Conservation (phyloP, 1,139 yeast species). For the Candida sp. region DNA sequence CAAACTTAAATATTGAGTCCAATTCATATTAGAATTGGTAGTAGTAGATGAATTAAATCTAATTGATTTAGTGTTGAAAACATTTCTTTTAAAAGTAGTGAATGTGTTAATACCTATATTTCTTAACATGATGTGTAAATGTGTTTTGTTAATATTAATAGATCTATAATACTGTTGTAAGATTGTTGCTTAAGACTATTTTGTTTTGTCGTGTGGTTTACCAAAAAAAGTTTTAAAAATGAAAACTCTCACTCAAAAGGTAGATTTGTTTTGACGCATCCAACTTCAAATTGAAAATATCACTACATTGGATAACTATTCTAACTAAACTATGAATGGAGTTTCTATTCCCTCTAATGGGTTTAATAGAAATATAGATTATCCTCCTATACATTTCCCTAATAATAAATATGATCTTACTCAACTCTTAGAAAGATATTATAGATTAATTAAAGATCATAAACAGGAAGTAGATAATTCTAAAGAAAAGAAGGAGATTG, state of each 20-base stretch:
- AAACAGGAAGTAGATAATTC: constrained; percentile 6
- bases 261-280: no score
- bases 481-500: constrained; percentile 24
- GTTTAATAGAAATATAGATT: neutral
- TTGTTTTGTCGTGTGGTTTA: no score
- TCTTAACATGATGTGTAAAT: neutral
- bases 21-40: constrained; percentile 31
- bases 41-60: constrained; percentile 12
- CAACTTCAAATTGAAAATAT: no score
- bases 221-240: no score
- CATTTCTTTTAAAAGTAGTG: constrained; percentile 2
- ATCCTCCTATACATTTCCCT: constrained; percentile 17
- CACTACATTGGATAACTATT: no score
- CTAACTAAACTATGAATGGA: constrained; percentile 8
- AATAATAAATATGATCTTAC: constrained; percentile 27
- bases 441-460: constrained; percentile 10
- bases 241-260: no score
- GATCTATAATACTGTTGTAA: neutral
- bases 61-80: neutral
- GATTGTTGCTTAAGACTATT: no score
- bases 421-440: constrained; percentile 29
- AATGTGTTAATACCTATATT: neutral
- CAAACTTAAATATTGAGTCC: constrained; percentile 78
- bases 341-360: constrained; percentile 4
- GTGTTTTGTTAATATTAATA: no score